Conservation (phyloP, 2,329 filamentous ascomycete species). For the Colletotrichum abscissum region DNA sequence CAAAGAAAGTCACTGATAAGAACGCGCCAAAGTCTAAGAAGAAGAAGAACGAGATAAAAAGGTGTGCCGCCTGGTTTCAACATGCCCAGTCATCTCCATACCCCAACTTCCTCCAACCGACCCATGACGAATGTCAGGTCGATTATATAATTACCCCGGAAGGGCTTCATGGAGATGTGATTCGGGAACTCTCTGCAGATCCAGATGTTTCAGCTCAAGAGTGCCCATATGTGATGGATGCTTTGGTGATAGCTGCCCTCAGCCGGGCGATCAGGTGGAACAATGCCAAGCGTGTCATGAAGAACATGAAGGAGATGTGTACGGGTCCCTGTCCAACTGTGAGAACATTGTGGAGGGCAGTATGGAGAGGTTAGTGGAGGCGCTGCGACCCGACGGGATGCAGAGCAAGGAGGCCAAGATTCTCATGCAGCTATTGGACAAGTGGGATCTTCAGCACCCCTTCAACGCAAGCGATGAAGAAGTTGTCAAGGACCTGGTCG, state of each 20-base stretch:
- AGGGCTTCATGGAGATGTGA: constrained; percentile 6
- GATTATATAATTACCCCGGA: constrained; percentile 2
- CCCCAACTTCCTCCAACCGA: background rate
- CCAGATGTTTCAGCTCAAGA: background rate
- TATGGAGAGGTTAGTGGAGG: constrained; percentile 8
- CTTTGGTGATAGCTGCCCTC: constrained; percentile 23
- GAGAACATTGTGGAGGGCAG: constrained; percentile 11
- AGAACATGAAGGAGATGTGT: constrained; percentile 9
- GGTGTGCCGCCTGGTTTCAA: background rate
- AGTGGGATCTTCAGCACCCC: constrained; percentile 22
- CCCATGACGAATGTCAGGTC: background rate
- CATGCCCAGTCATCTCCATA: constrained; percentile 9
- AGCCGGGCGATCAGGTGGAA: constrained; percentile 18
- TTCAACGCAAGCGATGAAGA: constrained; percentile 15
- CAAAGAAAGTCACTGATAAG: too few species aligned
- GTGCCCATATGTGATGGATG: constrained; percentile 13
- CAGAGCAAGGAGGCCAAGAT: constrained; percentile 25
- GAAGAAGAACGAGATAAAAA: background rate
- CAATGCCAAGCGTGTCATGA: constrained; percentile 26
- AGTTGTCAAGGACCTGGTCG: constrained; percentile 12
- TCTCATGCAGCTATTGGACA: constrained; percentile 2
- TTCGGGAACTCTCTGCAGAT: constrained; percentile 11
- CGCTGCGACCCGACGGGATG: constrained; percentile 13
- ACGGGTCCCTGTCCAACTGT: constrained; percentile 19
- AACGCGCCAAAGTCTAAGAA: too few species aligned